Base-by-base conservation (phyloP, 495 filamentous ascomycete species). In the Patellaria atrata region DNA sequence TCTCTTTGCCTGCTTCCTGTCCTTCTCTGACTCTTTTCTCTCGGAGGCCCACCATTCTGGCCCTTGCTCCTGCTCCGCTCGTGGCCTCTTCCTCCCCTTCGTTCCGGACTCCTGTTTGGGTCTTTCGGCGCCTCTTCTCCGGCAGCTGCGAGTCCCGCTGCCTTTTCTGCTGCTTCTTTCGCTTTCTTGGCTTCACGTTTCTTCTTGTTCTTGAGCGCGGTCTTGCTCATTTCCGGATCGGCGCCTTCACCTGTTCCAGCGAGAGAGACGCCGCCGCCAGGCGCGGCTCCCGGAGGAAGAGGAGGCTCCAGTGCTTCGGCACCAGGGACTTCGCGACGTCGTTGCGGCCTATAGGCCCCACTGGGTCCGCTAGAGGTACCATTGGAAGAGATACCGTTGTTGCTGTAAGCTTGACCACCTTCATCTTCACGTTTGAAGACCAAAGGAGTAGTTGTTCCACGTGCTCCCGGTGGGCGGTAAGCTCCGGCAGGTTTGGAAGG, bases 371-470 rank as follows among this genome's bases (percentile, higher is more conserved):
- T 56, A 27, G 69, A 63, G 9, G 44, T 54, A 9, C 71, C 60
- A 7, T 64, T 51, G 15, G 71, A 71, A 1, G 77, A 64, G 20
- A 67, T 67, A 24, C 85, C 85, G 39, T 93, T 86, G 52, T 75
- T 77, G 34, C 80, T 63, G 51, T 83, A 89, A 16, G 87, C 86
- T 0, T 84, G 80, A 27, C 89, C 91, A 29, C 89, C 89, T 59
- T 97, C 81, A 40, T 97, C 89, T 57, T 97, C 89, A 25, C 89
- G 82, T 63, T 91, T 93, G 68, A 96, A 97, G 37, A 86, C 82
- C 40, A 96, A 62, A 6, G 89, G 89, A 0, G 89, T 94, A 24
- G 71, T 63, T 47, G 76, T 71, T 30, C 89, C 89, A 47, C 89
- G 80, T 17, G 89, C 89, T 33, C 91, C 91, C n/a, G 89, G 89